These are phyloP conservation scores for Evansstolkia leycettana DNA, from an alignment of 495 filamentous ascomycete species.

Conservation along the genomic window DNA sequence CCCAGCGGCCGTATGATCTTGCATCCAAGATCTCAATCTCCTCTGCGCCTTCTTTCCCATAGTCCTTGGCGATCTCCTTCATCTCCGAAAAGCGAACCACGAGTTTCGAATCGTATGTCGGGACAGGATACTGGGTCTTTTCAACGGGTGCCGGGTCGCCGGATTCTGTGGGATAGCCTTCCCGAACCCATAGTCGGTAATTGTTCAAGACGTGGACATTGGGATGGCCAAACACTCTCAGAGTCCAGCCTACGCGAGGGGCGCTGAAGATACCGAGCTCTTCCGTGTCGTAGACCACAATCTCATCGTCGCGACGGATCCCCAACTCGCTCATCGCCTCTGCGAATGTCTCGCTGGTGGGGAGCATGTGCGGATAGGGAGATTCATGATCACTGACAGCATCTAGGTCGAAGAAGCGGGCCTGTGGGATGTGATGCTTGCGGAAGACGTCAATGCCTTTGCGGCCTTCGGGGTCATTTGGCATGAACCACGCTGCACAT, in stretches of 20 bases:
- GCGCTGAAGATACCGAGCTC: conserved; percentile 90
- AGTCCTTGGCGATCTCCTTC: conserved; percentile 58
- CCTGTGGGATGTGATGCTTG: conserved; percentile 64
- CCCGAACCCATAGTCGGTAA: conserved; percentile 77
- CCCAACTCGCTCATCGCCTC: conserved; percentile 79
- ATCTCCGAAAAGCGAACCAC: conserved; percentile 70
- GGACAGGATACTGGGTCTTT: conserved; percentile 41
- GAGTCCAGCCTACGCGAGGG: conserved; percentile 85
- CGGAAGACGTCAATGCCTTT: conserved; percentile 67
- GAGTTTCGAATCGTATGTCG: conserved; percentile 38
- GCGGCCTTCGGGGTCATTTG: conserved; percentile 67
- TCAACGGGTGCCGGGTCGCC: conserved; percentile 54
- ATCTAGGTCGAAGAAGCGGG: conserved; percentile 96
- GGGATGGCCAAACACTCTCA: conserved; percentile 82
- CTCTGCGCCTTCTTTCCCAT: conserved; percentile 66
- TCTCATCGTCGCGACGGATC: conserved; percentile 70
- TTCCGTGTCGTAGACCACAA: conserved; percentile 85
- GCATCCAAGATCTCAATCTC: conserved; percentile 87
- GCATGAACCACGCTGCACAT: conserved; percentile 92
- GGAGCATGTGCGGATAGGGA: conserved; percentile 95
- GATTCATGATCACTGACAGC: conserved; percentile 74
- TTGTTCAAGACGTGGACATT: conserved; percentile 88
- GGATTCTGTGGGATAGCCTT: conserved; percentile 67
- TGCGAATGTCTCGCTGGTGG: conserved; percentile 65
- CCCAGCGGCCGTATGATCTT: conserved; percentile 64